Evolutionary conservation across 345 rosid species (phyloP), one percentile per base, ranked within the genome.

Genomic region (Turnera subulata): DNA sequence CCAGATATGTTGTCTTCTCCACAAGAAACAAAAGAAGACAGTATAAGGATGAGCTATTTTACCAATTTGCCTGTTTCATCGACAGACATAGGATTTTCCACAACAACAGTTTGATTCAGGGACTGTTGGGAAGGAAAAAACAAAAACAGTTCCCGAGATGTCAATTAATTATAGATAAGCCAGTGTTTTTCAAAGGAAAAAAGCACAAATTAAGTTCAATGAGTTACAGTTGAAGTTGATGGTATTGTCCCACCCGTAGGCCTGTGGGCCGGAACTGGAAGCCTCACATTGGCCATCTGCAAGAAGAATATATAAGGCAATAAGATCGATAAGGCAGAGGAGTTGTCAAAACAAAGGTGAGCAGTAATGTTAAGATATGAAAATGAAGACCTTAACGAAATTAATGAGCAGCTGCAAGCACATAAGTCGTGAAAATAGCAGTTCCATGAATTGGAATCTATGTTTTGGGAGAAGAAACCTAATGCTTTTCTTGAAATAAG

Each of bases 1-100:
- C n/a, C n/a, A n/a, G n/a, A n/a, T n/a, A n/a, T n/a, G 8, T 29
- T 29, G 5, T 3, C 35, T 29, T 29, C 35, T 29, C 4, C 35
- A n/a, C n/a, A n/a, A n/a, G 5, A 8, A 29, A 22, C 48, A 55
- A 61, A 59, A 14, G 29, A 12, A 3, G 20, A 55, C 39, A 38
- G 15, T 19, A 8, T 35, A n/a, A n/a, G n/a, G n/a, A n/a, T 22
- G 14, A 53, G 53, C n/a, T 13, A 24, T 37, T 51, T 68, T 77
- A 89, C 96, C 97, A 92, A 57, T 77, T 92, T 92, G 43, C 98
- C 98, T 59, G 97, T 89, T 72, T 89, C 97, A 58, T 92, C 91
- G 38, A 92, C 80, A 16, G 98, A 84, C 98, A 92, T 92, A 2
- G 97, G 95, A 74, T 92, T 92, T 68, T 92, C 97, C 5, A 92